phyloP scores from a whole-genome alignment of 495 filamentous ascomycete genomes.

The Pyrenopolyporus hunteri region DNA sequence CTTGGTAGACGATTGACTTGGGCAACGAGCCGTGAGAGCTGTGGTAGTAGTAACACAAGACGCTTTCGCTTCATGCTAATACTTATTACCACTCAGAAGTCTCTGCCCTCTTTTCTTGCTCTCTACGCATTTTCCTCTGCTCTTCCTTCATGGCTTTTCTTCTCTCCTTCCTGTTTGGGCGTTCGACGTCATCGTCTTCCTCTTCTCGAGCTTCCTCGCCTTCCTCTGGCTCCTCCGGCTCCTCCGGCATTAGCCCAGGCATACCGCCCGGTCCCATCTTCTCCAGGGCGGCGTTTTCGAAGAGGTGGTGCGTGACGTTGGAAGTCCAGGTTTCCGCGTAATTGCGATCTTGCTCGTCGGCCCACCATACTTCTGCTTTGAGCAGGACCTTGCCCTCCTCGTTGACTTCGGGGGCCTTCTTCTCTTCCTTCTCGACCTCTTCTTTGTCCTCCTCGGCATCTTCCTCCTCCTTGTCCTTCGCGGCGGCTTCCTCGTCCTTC shows the following conservation, averaged over 20 bases:
- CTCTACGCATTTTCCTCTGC: background rate
- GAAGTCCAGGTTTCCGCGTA: slow-evolving; percentile 72
- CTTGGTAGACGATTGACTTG: slow-evolving; percentile 9
- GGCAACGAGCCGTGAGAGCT: slow-evolving; percentile 19
- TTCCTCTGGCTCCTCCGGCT: background rate
- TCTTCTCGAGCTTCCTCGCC: background rate
- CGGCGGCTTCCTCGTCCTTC: slow-evolving; percentile 39
- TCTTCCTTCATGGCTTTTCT: background rate
- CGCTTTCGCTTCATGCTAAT: background rate
- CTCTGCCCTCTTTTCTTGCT: background rate
- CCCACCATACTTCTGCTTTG: slow-evolving; percentile 67
- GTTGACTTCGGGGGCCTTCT: slow-evolving; percentile 41
- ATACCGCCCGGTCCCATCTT: background rate
- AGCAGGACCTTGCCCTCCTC: slow-evolving; percentile 46
- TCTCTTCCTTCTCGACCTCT: too few species aligned
- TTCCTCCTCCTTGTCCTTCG: slow-evolving; percentile 36
- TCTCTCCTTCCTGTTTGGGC: background rate
- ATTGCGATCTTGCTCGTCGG: slow-evolving; percentile 66
- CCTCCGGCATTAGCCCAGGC: background rate
- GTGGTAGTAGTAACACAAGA: background rate
- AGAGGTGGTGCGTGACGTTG: slow-evolving; percentile 63
- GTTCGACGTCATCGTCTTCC: background rate
- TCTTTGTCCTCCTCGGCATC: slow-evolving; percentile 41
- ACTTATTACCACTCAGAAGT: too few species aligned
- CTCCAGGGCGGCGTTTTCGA: slow-evolving; percentile 6